Conservation (phyloP, 2,329 filamentous ascomycete species). For the Monilinia polystroma region DNA sequence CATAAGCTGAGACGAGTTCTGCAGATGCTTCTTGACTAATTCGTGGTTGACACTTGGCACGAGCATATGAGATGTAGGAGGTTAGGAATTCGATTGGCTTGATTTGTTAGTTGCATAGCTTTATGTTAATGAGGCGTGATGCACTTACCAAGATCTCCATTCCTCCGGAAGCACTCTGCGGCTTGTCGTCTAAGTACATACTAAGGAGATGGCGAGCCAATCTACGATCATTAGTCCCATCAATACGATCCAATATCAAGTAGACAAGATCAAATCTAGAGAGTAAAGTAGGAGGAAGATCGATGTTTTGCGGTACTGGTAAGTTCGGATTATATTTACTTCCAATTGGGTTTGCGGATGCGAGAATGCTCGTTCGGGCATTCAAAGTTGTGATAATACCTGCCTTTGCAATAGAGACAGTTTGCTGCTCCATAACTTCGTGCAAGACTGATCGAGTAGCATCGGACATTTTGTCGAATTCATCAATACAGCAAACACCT, state of each 20-base stretch:
- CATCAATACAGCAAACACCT: slow-evolving; percentile 75
- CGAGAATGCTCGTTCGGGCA: slow-evolving; percentile 90
- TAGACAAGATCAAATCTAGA: slow-evolving; percentile 98
- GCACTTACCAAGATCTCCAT: slow-evolving; percentile 76
- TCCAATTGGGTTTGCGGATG: slow-evolving; percentile 95
- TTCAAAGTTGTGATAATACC: slow-evolving; percentile 87
- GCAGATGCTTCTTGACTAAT: slow-evolving; percentile 78
- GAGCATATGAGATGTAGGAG: slow-evolving; percentile 94
- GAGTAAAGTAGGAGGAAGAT: slow-evolving; percentile 89
- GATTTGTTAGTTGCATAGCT: slow-evolving; percentile 2
- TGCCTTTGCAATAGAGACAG: slow-evolving; percentile 74
- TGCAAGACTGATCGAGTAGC: slow-evolving; percentile 71
- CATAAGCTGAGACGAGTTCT: slow-evolving; percentile 82
- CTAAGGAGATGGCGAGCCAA: slow-evolving; percentile 89
- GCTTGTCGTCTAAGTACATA: slow-evolving; percentile 95
- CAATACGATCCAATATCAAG: slow-evolving; percentile 88
- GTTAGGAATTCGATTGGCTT: slow-evolving; percentile 94
- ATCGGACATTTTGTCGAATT: slow-evolving; percentile 80
- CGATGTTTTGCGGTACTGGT: slow-evolving; percentile 96
- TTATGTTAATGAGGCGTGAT: slow-evolving; percentile 18
- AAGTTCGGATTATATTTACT: slow-evolving; percentile 96
- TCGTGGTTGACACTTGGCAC: slow-evolving; percentile 77
- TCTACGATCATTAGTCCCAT: slow-evolving; percentile 84
- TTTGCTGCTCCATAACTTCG: slow-evolving; percentile 81
- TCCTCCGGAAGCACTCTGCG: slow-evolving; percentile 72